Evolutionary conservation across 2,329 filamentous ascomycete species (phyloP), one percentile per base, ranked within the genome.

Genomic region (Verticillium isaacii): DNA sequence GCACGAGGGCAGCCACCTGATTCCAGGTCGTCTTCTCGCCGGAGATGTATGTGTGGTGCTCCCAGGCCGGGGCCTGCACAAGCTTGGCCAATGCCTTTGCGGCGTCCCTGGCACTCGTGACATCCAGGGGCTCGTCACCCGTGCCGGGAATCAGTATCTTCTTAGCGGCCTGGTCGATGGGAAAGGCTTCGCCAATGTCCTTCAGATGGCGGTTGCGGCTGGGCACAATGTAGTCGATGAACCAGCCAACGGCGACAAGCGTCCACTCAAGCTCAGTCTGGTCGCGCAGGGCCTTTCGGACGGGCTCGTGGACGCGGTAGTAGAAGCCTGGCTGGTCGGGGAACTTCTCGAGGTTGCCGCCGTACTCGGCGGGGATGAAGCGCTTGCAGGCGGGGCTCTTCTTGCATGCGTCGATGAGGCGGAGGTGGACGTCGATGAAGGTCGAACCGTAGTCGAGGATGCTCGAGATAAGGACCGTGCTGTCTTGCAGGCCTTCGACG

Each of bases 351-450:
- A 58, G 29, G 59, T 63, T 32, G 59, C 66, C 12, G 45, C 59
- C 61, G 52, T 61, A 67, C 36, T 67, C 66, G 2, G 66, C 62
- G 5, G 66, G 64, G 15, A 67, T 60, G 62, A 67, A 66, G 9
- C 63, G 63, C 56, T 64, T 65, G 62, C 64, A 66, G 8, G 37
- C 39, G 9, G 41, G n/a, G 45, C 59, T 65, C 17, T 45, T 54
- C 36, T 58, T 60, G 60, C 60, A 62, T 7, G 66, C 66, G 17
- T 64, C 60, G 19, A 67, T 62, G 25, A 67, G 64, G n/a, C 23
- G 11, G 14, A 56, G 62, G 56, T 67, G 61, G 17, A 66, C 58
- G 17, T 63, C 60, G 19, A 64, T 25, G 59, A 61, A 66, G 15
- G 58, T 19, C 2, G 61, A 9, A 4, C 56, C 60, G 36, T 65